Conservation (phyloP, 768 basidiomycete genomes). For the Collybia sp. region DNA sequence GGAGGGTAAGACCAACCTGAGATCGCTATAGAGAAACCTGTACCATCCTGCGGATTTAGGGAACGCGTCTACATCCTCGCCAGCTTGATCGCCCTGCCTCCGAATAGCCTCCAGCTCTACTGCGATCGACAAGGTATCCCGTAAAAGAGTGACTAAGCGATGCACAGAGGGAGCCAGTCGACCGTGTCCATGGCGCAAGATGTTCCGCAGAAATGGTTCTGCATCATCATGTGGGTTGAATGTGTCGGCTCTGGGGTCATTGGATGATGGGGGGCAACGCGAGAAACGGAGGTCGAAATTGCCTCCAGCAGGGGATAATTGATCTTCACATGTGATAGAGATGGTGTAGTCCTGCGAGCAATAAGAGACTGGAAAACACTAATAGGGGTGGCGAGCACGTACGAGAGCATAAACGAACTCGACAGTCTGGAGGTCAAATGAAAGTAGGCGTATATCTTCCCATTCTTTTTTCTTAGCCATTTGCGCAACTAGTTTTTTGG, state of each 20-base stretch:
- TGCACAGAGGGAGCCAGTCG: slow-evolving; percentile 61
- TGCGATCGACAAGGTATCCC: slow-evolving; percentile 76
- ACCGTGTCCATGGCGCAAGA: slow-evolving; percentile 64
- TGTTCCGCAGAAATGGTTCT: slow-evolving; percentile 67
- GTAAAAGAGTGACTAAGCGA: slow-evolving; percentile 61
- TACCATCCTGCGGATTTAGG: slow-evolving; percentile 84
- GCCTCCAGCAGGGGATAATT: slow-evolving; percentile 62
- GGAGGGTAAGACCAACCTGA: slow-evolving; percentile 37
- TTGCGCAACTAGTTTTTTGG: slow-evolving; percentile 58
- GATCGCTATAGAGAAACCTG: slow-evolving; percentile 64
- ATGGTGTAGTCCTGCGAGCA: slow-evolving; percentile 63
- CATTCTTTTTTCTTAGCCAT: slow-evolving; percentile 73
- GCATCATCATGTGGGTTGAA: slow-evolving; percentile 79
- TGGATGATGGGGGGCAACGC: slow-evolving; percentile 27
- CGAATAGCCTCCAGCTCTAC: slow-evolving; percentile 61
- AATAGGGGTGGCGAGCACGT: slow-evolving; percentile 8
- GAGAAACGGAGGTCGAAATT: slow-evolving; percentile 75
- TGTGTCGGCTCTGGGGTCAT: slow-evolving; percentile 11
- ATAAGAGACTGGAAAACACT: background rate
- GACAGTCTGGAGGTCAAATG: slow-evolving; percentile 91
- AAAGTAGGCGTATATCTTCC: slow-evolving; percentile 75
- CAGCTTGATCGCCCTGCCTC: slow-evolving; percentile 24
- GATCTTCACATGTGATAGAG: slow-evolving; percentile 74
- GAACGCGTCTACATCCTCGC: slow-evolving; percentile 53
- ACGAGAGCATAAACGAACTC: slow-evolving; percentile 78